Base-by-base conservation (phyloP, 169 alveolate genomes). In the Plasmodium coatneyi region DNA sequence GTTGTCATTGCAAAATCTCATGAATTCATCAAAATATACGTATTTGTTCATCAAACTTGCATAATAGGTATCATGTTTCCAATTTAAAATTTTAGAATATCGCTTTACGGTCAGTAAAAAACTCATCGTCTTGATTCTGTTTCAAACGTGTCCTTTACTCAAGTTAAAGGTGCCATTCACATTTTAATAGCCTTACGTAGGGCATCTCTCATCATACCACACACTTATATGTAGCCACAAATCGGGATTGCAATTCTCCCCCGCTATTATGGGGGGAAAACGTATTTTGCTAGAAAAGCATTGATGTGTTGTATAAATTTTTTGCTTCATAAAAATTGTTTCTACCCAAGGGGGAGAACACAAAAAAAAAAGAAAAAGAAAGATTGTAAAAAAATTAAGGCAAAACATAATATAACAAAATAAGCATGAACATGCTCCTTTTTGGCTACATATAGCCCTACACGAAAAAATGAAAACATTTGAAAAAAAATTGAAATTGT, bases 21-120 rank as follows among this genome's bases (percentile, higher is more conserved):
- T 87, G 71, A 87, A 87, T 56, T 87, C 93, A 78, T 87, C 93
- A 79, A 87, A 87, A 79, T 87, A 87, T 43, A 79, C 87, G 80
- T 87, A 87, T 87, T 87, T 87, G 39, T 78, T 87, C 93, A 87
- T 87, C 93, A 87, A 87, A 79, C 93, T 87, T 78, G 93, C 93
- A 79, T 87, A 87, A 60, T 87, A 87, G 39, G 93, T 87, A 39
- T 87, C 93, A 87, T 87, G 93, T 80, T 87, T 87, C 93, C 93
- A 87, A 87, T 87, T 87, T 71, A 87, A 71, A 78, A 87, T 87
- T 79, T 87, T 87, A 78, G 93, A 76, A 79, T 87, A 49, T 87
- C 93, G 78, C 71, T 87, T 87, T 78, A 87, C 71, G 43, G 82
- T 78, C 43, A 87, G 70, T 28, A 70, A 28, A 80, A 87, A 87